These are phyloP conservation scores for Kitagawia praeruptora DNA, from an alignment of 129 eudicot genomes.

Conservation along the genomic window DNA sequence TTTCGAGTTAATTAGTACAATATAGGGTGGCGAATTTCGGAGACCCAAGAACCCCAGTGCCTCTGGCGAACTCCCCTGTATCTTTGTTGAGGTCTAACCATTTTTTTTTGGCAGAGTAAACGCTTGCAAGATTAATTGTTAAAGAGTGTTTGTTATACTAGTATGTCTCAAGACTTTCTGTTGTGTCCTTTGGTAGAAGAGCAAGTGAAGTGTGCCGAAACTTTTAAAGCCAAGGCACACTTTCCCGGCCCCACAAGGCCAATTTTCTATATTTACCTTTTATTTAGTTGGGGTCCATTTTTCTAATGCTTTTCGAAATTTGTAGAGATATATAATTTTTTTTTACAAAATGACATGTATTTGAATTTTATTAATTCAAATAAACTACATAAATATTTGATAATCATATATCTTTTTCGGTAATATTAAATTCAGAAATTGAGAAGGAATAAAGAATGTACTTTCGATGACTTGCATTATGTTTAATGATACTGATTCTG, in stretches of 20 bases:
- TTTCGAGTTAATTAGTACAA: slow-evolving; percentile 36
- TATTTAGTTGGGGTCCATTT: too few relatives aligned
- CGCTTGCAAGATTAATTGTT: slow-evolving; percentile 1
- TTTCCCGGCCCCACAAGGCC: slow-evolving; percentile 26
- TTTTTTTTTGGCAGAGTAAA: slow-evolving; percentile 22
- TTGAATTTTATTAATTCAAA: too few relatives aligned
- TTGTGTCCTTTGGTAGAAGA: neutral
- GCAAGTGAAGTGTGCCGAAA: slow-evolving; percentile 9
- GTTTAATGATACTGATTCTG: neutral
- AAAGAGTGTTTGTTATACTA: slow-evolving; percentile 32
- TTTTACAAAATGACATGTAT: too few relatives aligned
- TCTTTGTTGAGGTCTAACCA: slow-evolving; percentile 80
- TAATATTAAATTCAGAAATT: too few relatives aligned
- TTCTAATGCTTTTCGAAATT: too few relatives aligned
- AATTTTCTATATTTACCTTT: neutral
- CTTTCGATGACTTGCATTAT: neutral
- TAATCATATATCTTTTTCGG: too few relatives aligned
- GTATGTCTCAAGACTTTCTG: slow-evolving; percentile 9
- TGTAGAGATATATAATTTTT: too few relatives aligned
- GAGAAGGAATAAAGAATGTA: neutral
- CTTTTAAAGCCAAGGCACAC: slow-evolving; percentile 44
- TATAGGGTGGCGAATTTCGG: slow-evolving; percentile 96
- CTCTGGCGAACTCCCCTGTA: slow-evolving; percentile 93
- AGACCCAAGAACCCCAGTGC: slow-evolving; percentile 99
- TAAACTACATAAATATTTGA: too few relatives aligned